Evolutionary conservation across 2,329 filamentous ascomycete species (phyloP).

Genomic region (Hypoxylon rubiginosum): DNA sequence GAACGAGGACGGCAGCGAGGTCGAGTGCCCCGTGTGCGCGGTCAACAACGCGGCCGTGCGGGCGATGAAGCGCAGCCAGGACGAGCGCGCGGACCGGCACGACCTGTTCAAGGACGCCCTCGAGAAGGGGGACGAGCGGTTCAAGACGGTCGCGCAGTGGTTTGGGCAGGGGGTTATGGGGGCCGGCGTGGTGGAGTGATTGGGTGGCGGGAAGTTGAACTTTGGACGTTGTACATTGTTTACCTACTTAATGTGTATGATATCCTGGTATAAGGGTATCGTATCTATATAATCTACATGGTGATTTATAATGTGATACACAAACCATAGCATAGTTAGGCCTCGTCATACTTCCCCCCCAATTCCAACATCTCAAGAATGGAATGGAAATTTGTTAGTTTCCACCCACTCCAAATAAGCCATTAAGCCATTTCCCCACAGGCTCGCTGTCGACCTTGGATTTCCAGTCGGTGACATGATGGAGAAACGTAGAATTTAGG

Average conservation of each 20-base stretch:
- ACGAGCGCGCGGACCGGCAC: constrained; percentile 87
- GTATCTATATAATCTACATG: constrained; percentile 11
- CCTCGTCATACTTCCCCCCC: neutral
- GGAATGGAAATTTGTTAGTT: neutral
- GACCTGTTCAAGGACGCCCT: constrained; percentile 89
- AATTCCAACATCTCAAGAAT: neutral
- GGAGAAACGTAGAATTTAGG: constrained; percentile 41
- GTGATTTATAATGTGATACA: constrained; percentile 15
- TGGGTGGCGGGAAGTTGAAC: neutral
- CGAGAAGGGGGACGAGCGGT: constrained; percentile 80
- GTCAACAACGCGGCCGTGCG: constrained; percentile 88
- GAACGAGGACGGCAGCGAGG: constrained; percentile 62
- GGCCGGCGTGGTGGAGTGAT: constrained; percentile 38
- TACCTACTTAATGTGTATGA: neutral
- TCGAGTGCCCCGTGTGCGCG: constrained; percentile 89
- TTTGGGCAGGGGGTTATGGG: constrained; percentile 93
- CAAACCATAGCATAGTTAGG: neutral
- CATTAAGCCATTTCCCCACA: constrained; percentile 50
- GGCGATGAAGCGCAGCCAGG: constrained; percentile 86
- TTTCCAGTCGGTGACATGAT: constrained; percentile 50
- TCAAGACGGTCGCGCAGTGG: constrained; percentile 93
- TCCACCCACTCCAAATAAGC: constrained; percentile 43
- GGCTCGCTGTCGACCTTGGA: constrained; percentile 27
- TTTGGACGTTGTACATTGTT: constrained; percentile 3
- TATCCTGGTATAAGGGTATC: constrained; percentile 16